Evolutionary conservation across 2,329 filamentous ascomycete genomes (phyloP), one percentile per base, ranked within the genome.

Genomic region (Aspergillus tamarii): DNA sequence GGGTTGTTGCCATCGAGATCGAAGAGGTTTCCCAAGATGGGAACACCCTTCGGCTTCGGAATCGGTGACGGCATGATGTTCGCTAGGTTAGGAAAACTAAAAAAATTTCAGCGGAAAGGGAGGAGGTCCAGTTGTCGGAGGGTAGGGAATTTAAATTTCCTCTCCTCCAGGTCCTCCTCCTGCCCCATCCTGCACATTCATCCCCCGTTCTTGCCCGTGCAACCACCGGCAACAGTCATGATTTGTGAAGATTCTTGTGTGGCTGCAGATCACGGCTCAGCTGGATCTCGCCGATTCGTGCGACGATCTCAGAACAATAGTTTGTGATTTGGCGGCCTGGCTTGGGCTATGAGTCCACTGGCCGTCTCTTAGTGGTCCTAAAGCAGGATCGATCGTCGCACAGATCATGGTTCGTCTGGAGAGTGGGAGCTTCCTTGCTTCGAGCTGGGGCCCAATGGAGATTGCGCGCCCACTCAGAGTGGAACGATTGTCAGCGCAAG

Each of bases 11-110:
- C 77, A 64, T 84, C 76, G 57, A 87, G 64, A 62, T 85, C 81
- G 45, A 83, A 79, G 56, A 86, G 70, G 65, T 87, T 87, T 9
- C 84, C 84, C 30, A 87, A 67, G 28, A 87, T 66, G 2, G 84
- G 84, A 28, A 84, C 70, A 11, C 82, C 83, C 1, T 80, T 80
- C 3, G 84, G 84, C 60, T 80, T 78, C 14, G 84, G 84, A 55
- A 87, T 85, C 11, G 82, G 80, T 16, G 76, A 76, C 34, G 83
- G 76, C 84, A 81, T 81, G 28, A 48, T 70, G 64, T 23, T 39
- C 19, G 16, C 48, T 30, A 32, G 14, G 50, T 19, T 11, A 34
- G 16, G 16, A 21, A 53, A 32, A 60, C 34, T 11, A 54, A 11
- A 60, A 21, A 45, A 46, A 41, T 21, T 43, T 16, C 26, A 39